Conservation (phyloP, 1,139 yeast genomes). For the Blastobotrys buckinghamii region DNA sequence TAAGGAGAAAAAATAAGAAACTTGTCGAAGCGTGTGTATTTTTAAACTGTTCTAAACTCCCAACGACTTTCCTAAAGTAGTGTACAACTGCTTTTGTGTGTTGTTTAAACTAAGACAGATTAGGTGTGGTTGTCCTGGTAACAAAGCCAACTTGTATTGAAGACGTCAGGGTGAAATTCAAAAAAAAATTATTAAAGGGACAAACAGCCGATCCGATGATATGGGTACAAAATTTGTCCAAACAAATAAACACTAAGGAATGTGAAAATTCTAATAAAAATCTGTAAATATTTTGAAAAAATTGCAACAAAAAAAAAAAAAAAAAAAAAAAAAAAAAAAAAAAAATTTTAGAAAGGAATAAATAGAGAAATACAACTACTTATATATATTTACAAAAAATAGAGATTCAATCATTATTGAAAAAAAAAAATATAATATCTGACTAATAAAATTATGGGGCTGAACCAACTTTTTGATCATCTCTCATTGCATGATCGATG, state of each 20-base stretch:
- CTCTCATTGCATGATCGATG: constrained; percentile 40
- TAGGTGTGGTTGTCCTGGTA: too few species aligned
- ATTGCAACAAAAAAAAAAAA: too few species aligned
- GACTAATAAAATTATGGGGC: background rate
- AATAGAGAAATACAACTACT: background rate
- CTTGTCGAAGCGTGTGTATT: background rate
- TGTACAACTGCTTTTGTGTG: too few species aligned
- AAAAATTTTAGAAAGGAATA: background rate
- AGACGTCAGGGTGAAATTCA: too few species aligned
- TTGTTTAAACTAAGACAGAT: too few species aligned
- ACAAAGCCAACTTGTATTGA: too few species aligned
- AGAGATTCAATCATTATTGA: background rate
- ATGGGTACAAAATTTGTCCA: too few species aligned
- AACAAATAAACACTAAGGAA: too few species aligned
- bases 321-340: constrained; percentile 1
- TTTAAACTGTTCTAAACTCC: background rate
- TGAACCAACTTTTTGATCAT: background rate
- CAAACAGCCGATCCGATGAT: too few species aligned
- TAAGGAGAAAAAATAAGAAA: background rate
- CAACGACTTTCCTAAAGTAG: too few species aligned
- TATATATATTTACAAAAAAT: background rate
- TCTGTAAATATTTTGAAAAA: background rate
- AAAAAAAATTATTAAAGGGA: too few species aligned
- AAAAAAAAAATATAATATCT: background rate
- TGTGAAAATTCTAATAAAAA: too few species aligned